Evolutionary conservation across 495 filamentous ascomycete species (phyloP).

Genomic region (Aeminium ludgeri): DNA sequence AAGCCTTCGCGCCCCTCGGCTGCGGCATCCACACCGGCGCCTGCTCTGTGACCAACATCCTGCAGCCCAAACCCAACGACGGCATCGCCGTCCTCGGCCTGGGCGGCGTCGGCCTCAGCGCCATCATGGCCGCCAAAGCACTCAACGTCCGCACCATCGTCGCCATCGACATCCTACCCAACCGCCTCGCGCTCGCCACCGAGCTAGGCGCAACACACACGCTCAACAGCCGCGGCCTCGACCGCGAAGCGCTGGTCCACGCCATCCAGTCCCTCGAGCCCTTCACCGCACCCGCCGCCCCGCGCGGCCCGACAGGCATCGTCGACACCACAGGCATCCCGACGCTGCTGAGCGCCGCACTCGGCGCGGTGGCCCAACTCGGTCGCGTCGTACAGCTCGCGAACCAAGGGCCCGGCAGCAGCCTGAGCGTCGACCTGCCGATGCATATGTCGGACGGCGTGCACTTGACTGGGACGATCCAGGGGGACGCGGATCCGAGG

Average conservation of each 20-base stretch:
- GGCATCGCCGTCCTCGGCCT: conserved; percentile 14
- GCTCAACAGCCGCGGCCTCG: conserved; percentile 6
- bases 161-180: conserved; percentile 12
- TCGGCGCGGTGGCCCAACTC: neutral
- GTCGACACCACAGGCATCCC: conserved; percentile 16
- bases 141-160: conserved; percentile 11
- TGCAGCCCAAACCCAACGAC: conserved; percentile 5
- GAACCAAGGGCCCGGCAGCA: conserved; percentile 1
- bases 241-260: neutral
- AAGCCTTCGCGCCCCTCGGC: conserved; percentile 25
- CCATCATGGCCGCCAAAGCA: conserved; percentile 18
- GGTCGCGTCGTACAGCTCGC: conserved; percentile 2
- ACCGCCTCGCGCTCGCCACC: conserved; percentile 11
- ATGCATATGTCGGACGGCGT: neutral
- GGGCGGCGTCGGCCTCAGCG: conserved; percentile 17
- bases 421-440: neutral
- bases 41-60: conserved; percentile 15
- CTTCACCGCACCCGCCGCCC: neutral
- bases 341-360: conserved; percentile 6
- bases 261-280: neutral
- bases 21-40: conserved; percentile 29
- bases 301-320: conserved; percentile 1
- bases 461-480: neutral
- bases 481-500: conserved; percentile 10
- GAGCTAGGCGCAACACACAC: conserved; percentile 15